phyloP scores from a whole-genome alignment of 208 protist genomes.

The Crithidia bombi region DNA sequence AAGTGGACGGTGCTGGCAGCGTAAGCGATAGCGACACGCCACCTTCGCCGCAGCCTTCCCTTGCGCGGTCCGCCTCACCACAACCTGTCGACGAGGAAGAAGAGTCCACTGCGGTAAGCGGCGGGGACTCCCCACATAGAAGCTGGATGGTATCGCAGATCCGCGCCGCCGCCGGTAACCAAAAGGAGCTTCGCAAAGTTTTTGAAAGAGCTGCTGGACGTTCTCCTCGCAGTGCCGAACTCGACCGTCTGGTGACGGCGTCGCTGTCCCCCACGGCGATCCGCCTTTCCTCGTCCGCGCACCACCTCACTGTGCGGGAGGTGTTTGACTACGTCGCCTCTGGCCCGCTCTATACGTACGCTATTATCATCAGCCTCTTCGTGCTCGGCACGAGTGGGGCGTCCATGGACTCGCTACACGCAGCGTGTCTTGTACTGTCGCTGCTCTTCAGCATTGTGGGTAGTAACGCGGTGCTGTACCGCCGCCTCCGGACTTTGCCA shows the following conservation, averaged over 20 bases:
- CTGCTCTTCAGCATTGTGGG: slow-evolving; percentile 29
- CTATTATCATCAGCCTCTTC: slow-evolving; percentile 29
- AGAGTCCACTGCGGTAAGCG: not conserved
- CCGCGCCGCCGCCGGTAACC: slow-evolving; percentile 8
- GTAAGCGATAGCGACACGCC: not conserved
- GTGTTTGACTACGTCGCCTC: slow-evolving; percentile 14
- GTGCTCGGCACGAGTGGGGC: slow-evolving; percentile 29
- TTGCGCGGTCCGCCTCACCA: not conserved
- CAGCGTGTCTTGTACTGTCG: slow-evolving; percentile 24
- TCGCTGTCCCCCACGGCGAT: not conserved
- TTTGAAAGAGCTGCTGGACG: slow-evolving; percentile 30
- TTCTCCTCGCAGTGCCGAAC: slow-evolving; percentile 21
- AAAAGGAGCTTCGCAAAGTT: not conserved
- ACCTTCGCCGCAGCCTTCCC: not conserved
- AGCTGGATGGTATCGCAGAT: slow-evolving; percentile 20
- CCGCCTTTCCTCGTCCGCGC: not conserved
- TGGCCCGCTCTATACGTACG: slow-evolving; percentile 27
- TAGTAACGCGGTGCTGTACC: slow-evolving; percentile 32
- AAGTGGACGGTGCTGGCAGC: not conserved
- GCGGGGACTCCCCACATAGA: not conserved
- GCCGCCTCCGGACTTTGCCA: slow-evolving; percentile 21
- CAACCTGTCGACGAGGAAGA: not conserved
- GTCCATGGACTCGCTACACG: slow-evolving; percentile 23
- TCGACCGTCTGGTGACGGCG: slow-evolving; percentile 4
- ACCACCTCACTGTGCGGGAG: slow-evolving; percentile 16